Evolutionary conservation across 495 filamentous ascomycete species (phyloP), one percentile per base, ranked within the genome.

Genomic region (Sabuloglossum arenarium): DNA sequence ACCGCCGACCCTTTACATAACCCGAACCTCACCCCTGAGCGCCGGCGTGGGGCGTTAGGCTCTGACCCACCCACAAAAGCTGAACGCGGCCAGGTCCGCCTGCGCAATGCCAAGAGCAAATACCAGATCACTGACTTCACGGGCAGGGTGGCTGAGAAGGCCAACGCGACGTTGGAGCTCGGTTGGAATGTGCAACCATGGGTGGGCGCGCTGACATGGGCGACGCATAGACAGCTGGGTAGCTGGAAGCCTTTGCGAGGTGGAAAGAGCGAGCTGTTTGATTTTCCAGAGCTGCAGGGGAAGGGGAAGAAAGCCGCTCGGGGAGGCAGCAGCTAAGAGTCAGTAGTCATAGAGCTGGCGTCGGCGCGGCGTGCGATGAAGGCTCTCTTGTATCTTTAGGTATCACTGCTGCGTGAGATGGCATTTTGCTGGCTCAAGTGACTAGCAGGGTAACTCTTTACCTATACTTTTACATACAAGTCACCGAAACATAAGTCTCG

Each of bases 171-270:
- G 30, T 70, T 98, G 51, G 74, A 75, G 55, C 73, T 96, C 42
- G 79, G 86, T 56, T 98, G 89, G 81, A 96, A 95, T 73, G 85
- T 96, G 58, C 91, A 98, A 77, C 91, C 91, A 32, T 96, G 89
- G 87, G 87, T 97, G 23, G 91, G 91, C 23, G 71, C 82, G 24
- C 67, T 97, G 70, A 79, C 79, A 28, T 96, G 89, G 90, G 66
- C 61, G 63, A 64, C 21, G 64, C 78, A 63, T 69, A 74, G 66
- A 64, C 58, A 65, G 65, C 74, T 81, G 63, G 77, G 86, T 59
- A 57, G 69, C 49, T 79, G 86, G 88, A 67, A 78, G 66, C 66
- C 72, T 61, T 61, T 86, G 53, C 68, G 67, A 59, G 75, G 75
- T 21, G 83, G 82, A 25, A 61, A 70, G 59, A 87, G 80, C 66